phyloP scores from a whole-genome alignment of 352 stramenopile species.

The Pythium plurisporium region DNA sequence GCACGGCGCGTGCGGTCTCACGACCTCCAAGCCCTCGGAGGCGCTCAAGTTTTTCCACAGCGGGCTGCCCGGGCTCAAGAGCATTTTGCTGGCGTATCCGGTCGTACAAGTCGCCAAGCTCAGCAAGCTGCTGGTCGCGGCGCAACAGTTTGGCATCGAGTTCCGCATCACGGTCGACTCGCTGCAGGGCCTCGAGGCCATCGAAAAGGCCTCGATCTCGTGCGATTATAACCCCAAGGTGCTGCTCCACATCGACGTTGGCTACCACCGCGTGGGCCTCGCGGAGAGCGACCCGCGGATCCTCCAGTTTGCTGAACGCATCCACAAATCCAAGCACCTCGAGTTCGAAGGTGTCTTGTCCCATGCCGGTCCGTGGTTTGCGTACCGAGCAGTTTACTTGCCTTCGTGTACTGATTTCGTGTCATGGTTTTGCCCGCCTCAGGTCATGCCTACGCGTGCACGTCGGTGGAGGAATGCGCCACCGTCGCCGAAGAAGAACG shows the following conservation, averaged over 20 bases:
- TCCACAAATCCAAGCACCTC: slow-evolving; percentile 43
- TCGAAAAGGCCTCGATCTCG: slow-evolving; percentile 41
- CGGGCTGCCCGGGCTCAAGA: slow-evolving; percentile 37
- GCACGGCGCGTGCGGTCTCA: slow-evolving; percentile 52
- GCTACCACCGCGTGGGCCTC: slow-evolving; percentile 70
- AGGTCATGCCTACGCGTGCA: slow-evolving; percentile 61
- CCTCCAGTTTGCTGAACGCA: slow-evolving; percentile 42
- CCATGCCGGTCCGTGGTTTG: slow-evolving; percentile 33
- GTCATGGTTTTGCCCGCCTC: background rate
- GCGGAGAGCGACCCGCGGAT: slow-evolving; percentile 52
- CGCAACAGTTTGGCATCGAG: slow-evolving; percentile 42
- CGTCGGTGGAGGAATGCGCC: slow-evolving; percentile 41
- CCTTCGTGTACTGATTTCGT: background rate
- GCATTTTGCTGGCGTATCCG: slow-evolving; percentile 60
- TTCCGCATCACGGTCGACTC: slow-evolving; percentile 65
- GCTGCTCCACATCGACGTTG: slow-evolving; percentile 69
- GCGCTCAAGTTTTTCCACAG: slow-evolving; percentile 59
- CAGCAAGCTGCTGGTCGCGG: slow-evolving; percentile 40
- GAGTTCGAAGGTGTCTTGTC: slow-evolving; percentile 59
- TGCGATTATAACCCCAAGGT: slow-evolving; percentile 43
- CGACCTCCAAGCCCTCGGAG: slow-evolving; percentile 65
- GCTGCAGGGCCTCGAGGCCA: slow-evolving; percentile 40
- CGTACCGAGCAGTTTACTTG: background rate
- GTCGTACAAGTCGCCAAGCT: slow-evolving; percentile 61
- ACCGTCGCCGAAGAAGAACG: slow-evolving; percentile 56